These are phyloP conservation scores for Bertia moriformis DNA, from an alignment of 2,329 filamentous ascomycete species.

Conservation along the genomic window DNA sequence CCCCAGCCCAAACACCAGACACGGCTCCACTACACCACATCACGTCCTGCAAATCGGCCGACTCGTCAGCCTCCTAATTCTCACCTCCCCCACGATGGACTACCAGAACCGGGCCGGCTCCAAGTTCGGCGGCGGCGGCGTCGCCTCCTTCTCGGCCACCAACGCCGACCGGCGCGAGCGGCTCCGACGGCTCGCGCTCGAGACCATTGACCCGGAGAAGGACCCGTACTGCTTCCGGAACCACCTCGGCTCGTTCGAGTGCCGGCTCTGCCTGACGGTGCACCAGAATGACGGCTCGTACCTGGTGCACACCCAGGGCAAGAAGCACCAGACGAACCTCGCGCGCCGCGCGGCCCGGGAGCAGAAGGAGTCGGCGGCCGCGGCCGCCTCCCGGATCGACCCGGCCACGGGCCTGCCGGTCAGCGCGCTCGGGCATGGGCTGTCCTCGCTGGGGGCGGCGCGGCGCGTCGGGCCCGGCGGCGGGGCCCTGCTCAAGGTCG, in stretches of 20 bases:
- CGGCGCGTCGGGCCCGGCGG: too few species aligned
- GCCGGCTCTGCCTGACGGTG: constrained; percentile 87
- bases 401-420: constrained; percentile 57
- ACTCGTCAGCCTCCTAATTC: too few species aligned
- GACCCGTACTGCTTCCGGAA: constrained; percentile 99
- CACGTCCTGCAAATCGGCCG: too few species aligned
- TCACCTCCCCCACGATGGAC: constrained; percentile 41
- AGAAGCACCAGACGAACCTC: constrained; percentile 97
- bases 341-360: constrained; percentile 90
- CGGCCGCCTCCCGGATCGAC: constrained; percentile 45
- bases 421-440: constrained; percentile 61
- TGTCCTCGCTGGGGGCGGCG: constrained; percentile 34
- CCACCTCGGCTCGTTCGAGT: constrained; percentile 95
- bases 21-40: too few species aligned
- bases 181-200: constrained; percentile 90
- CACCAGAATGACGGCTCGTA: constrained; percentile 99
- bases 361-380: constrained; percentile 67
- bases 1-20: too few species aligned
- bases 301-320: constrained; percentile 93
- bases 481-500: constrained; percentile 86
- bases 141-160: constrained; percentile 81
- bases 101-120: constrained; percentile 88
- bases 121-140: constrained; percentile 94
- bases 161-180: constrained; percentile 96
- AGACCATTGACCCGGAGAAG: constrained; percentile 97